A percentile compares a stretch with the other conserved stretches of the same genome.
These are phyloP conservation scores for Diaporthe caulivora DNA, from an alignment of 2,329 filamentous ascomycete species.

Conservation along the genomic window DNA sequence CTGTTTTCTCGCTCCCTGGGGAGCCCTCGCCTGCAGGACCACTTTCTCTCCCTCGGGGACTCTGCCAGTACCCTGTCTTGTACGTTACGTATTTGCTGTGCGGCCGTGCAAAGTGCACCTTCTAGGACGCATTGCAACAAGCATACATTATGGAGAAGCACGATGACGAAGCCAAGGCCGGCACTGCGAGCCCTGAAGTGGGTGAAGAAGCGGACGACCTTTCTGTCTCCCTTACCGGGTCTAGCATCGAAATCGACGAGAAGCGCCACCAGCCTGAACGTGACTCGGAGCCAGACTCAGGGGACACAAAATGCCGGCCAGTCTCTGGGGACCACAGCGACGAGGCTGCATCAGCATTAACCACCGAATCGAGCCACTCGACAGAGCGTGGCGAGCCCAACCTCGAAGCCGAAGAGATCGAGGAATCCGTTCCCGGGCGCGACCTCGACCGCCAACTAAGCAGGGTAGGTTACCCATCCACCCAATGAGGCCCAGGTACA, in stretches of 20 bases:
- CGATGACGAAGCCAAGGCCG: conserved; percentile 16
- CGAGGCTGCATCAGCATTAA: conserved; percentile 11
- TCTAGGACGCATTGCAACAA: background rate
- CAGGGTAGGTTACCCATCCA: conserved; percentile 38
- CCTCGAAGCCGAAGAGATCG: conserved; percentile 47
- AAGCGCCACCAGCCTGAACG: background rate
- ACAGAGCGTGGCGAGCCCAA: conserved; percentile 40
- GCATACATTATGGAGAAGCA: conserved; percentile 19
- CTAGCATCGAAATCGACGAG: conserved; percentile 34
- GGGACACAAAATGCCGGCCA: background rate
- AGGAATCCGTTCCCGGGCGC: conserved; percentile 46
- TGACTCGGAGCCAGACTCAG: background rate
- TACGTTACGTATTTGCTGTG: background rate
- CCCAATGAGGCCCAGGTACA: background rate
- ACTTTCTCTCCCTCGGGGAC: background rate
- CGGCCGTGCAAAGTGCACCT: background rate
- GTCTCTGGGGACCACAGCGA: background rate
- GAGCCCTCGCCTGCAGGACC: background rate
- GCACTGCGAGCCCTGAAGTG: background rate
- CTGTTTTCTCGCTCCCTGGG: background rate
- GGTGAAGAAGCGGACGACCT: background rate
- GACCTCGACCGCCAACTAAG: conserved; percentile 46
- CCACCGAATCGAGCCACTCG: conserved; percentile 17
- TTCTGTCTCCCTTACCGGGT: conserved; percentile 24
- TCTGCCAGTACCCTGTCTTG: background rate